Evolutionary conservation across 2,329 filamentous ascomycete species (phyloP).

Genomic region (Aspergillus latus): DNA sequence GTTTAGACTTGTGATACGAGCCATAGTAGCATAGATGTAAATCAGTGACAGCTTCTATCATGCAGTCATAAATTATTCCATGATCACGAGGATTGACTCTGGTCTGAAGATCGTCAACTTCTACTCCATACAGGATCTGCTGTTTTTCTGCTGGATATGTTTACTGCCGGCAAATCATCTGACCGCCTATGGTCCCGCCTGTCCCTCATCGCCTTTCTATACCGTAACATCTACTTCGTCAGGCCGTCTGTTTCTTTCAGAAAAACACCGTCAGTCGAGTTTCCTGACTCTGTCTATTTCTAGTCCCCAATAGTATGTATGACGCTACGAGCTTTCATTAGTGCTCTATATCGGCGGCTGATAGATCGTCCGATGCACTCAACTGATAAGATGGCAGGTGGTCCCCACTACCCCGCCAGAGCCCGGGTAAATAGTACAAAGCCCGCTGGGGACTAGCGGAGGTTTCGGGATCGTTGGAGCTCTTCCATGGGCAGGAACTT

Average conservation of each 20-base stretch:
- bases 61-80: not conserved
- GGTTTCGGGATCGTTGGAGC: too few relatives aligned
- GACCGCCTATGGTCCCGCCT: not conserved
- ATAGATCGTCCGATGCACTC: not conserved
- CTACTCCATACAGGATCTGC: not conserved
- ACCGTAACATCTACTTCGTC: too few relatives aligned
- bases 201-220: too few relatives aligned
- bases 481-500: not conserved
- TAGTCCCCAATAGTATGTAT: not conserved
- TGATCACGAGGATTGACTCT: not conserved
- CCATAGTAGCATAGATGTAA: conserved; percentile 19
- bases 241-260: too few relatives aligned
- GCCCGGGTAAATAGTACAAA: conserved; percentile 31
- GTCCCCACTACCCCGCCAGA: not conserved
- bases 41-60: not conserved
- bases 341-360: not conserved
- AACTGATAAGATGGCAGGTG: not conserved
- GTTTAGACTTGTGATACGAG: conserved; percentile 55
- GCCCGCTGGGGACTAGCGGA: too few relatives aligned
- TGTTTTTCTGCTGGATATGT: not conserved
- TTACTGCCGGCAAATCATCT: not conserved
- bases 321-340: not conserved
- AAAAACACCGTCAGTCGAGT: too few relatives aligned
- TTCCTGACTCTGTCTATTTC: too few relatives aligned
- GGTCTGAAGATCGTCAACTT: not conserved